phyloP scores from a whole-genome alignment of 208 protist species.

The Leishmania turanica region DNA sequence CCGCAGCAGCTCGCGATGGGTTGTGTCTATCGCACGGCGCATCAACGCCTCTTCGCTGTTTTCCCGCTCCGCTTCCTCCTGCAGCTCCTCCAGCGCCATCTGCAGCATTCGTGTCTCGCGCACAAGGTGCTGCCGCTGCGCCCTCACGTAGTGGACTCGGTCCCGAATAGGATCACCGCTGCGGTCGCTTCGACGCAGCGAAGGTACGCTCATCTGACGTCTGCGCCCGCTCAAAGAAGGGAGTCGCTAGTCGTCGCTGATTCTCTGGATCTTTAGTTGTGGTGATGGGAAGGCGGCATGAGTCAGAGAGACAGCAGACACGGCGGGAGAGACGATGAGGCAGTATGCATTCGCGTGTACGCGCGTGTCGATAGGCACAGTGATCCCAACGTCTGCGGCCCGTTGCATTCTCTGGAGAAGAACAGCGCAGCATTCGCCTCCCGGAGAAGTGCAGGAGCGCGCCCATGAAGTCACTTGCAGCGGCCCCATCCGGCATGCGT shows the following conservation, averaged over 20 bases:
- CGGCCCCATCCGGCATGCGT: background rate
- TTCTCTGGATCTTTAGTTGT: background rate
- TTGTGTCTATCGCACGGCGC: background rate
- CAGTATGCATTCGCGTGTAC: background rate
- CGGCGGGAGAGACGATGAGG: background rate
- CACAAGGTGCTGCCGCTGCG: conserved; percentile 8
- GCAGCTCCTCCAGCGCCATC: conserved; percentile 25
- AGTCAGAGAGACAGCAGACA: conserved; percentile 1
- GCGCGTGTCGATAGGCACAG: background rate
- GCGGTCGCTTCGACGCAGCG: background rate
- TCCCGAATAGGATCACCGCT: background rate
- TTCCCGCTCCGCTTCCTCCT: conserved; percentile 3
- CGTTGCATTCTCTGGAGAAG: background rate
- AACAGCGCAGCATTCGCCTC: background rate
- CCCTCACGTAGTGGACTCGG: conserved; percentile 1
- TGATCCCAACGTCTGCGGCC: background rate
- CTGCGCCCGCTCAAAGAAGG: background rate
- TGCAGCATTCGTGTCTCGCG: conserved; percentile 24
- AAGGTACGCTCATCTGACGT: background rate
- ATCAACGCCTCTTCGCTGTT: background rate
- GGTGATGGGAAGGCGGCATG: background rate
- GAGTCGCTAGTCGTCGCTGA: background rate
- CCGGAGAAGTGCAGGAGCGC: background rate
- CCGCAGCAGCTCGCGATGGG: conserved; percentile 12
- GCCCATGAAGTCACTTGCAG: background rate